Percentiles rank a stretch among this genome's conserved stretches.
Conservation (phyloP, 495 filamentous ascomycete species). For the Penicillium malachiteum region DNA sequence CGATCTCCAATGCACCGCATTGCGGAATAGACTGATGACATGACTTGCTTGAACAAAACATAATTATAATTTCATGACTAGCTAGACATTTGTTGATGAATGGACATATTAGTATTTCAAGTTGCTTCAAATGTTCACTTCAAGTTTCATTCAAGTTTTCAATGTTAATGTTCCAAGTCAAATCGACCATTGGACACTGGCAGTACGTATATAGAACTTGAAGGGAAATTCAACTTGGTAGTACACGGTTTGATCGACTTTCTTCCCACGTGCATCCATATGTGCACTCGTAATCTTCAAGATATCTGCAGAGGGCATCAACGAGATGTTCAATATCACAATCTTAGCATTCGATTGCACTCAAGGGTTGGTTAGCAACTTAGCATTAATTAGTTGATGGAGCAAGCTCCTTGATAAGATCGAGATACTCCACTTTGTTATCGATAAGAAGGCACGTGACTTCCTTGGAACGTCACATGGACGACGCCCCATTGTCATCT, state of each 20-base stretch:
- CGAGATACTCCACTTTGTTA: conserved; percentile 1
- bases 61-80: conserved; percentile 1
- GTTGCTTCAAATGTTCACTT: too few species aligned
- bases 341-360: neutral
- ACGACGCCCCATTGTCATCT: conserved; percentile 9
- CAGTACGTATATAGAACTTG: too few species aligned
- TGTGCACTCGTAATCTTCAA: too few species aligned
- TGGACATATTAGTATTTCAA: conserved; percentile 10
- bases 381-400: too few species aligned
- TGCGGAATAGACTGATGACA: conserved; percentile 7
- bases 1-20: conserved; percentile 13
- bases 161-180: too few species aligned
- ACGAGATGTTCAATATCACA: too few species aligned
- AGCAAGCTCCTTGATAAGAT: neutral
- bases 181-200: too few species aligned
- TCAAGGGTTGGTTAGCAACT: neutral
- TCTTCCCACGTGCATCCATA: too few species aligned
- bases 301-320: too few species aligned
- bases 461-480: conserved; percentile 22
- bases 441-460: conserved; percentile 19
- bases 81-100: conserved; percentile 2
- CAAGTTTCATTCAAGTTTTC: too few species aligned
- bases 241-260: too few species aligned
- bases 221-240: too few species aligned
- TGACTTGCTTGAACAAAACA: conserved; percentile 1